Conservation (phyloP, 176 grass and related monocot species). For the Avena atlantica region DNA sequence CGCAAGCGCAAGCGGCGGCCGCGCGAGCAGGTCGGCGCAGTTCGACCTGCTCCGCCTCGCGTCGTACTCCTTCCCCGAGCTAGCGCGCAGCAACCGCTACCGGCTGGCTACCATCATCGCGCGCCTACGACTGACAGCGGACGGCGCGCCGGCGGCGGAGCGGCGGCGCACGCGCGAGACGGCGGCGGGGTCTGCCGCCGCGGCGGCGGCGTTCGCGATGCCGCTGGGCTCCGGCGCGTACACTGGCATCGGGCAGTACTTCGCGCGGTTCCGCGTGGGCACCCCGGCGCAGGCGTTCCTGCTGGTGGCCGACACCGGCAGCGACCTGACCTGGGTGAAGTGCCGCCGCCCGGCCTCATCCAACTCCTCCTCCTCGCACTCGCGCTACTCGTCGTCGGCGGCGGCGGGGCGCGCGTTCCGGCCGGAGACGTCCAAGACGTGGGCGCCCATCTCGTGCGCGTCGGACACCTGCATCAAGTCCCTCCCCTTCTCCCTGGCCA, state of each 20-base stretch:
- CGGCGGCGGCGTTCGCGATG: constrained; percentile 62
- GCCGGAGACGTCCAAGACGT: constrained; percentile 52
- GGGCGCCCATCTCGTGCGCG: constrained; percentile 63
- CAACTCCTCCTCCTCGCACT: background rate
- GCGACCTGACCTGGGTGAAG: constrained; percentile 99
- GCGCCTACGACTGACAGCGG: background rate
- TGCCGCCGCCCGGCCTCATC: constrained; percentile 35
- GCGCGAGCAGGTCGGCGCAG: constrained; percentile 23
- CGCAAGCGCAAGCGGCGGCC: constrained; percentile 2
- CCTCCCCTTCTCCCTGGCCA: constrained; percentile 67
- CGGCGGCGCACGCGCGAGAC: constrained; percentile 42
- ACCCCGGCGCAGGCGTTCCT: constrained; percentile 84
- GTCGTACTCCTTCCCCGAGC: background rate
- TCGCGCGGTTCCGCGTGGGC: constrained; percentile 83
- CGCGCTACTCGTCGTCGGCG: background rate
- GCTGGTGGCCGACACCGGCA: constrained; percentile 90
- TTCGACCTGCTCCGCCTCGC: constrained; percentile 41
- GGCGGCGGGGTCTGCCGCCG: background rate
- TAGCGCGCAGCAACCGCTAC: constrained; percentile 32
- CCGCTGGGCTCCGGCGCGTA: constrained; percentile 80
- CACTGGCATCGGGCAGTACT: constrained; percentile 78
- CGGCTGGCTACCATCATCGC: constrained; percentile 44
- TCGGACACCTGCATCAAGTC: constrained; percentile 64
- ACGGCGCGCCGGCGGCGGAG: background rate
- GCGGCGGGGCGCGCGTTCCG: constrained; percentile 44